Percentiles rank a stretch among this genome's conserved stretches.
These are phyloP conservation scores for Canna indica DNA, from an alignment of 176 grass and related monocot species.

Conservation along the genomic window DNA sequence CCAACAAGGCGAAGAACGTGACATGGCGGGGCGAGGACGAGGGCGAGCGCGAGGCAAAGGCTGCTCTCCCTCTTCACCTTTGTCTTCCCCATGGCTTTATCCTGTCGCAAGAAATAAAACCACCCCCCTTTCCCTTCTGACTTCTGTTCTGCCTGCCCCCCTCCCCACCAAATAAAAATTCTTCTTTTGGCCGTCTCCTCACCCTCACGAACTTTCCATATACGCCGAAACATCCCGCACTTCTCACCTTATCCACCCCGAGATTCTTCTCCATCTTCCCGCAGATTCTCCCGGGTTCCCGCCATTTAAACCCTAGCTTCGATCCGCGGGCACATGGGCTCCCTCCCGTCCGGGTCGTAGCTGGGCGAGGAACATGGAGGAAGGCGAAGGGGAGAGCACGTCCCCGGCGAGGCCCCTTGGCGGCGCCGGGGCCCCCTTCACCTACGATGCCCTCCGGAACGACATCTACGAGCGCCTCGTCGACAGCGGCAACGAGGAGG, in stretches of 20 bases:
- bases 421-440: slow-evolving; percentile 22
- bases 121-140: neutral
- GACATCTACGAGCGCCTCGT: slow-evolving; percentile 51
- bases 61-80: neutral
- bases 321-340: neutral
- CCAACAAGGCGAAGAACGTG: no score
- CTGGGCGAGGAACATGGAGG: slow-evolving; percentile 38
- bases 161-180: no score
- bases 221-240: neutral
- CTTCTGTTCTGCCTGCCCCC: neutral
- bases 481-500: slow-evolving; percentile 36
- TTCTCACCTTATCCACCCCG: neutral
- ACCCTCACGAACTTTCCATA: neutral
- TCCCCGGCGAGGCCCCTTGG: slow-evolving; percentile 15
- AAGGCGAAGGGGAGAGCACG: slow-evolving; percentile 63
- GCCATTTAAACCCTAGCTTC: neutral
- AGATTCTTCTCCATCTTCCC: neutral
- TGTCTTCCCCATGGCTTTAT: neutral
- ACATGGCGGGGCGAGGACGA: no score
- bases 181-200: slow-evolving; percentile 1
- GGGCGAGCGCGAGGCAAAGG: no score
- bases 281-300: neutral
- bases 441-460: slow-evolving; percentile 25
- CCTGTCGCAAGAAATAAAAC: neutral
- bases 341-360: slow-evolving; percentile 10